Percentiles rank a stretch among this genome's conserved stretches.
These are phyloP conservation scores for Rhizopogon vinicolor DNA, from an alignment of 768 basidiomycete genomes.

Conservation along the genomic window DNA sequence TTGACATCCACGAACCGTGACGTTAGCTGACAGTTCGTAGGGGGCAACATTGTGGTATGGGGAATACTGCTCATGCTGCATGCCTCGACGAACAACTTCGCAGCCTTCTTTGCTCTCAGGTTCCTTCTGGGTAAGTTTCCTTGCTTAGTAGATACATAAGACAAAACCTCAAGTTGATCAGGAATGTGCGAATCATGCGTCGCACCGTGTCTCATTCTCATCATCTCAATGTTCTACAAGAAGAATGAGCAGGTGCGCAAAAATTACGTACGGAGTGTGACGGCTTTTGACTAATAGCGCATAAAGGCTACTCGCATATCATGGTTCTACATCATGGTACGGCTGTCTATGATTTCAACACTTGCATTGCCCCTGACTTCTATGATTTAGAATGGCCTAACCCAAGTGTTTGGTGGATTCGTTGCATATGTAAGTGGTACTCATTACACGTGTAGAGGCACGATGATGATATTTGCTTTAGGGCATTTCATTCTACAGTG, in stretches of 20 bases:
- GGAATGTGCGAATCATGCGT: constrained; percentile 70
- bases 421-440: constrained; percentile 47
- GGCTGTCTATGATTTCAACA: not conserved
- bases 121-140: constrained; percentile 47
- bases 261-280: not conserved
- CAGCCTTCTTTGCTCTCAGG: constrained; percentile 57
- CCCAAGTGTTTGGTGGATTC: constrained; percentile 57
- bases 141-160: not conserved
- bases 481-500: constrained; percentile 54
- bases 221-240: constrained; percentile 66
- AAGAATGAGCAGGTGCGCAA: constrained; percentile 53
- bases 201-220: constrained; percentile 55
- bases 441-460: not conserved
- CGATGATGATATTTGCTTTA: constrained; percentile 12
- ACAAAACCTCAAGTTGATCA: constrained; percentile 13
- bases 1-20: not conserved
- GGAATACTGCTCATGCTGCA: constrained; percentile 58
- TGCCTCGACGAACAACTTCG: constrained; percentile 50
- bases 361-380: not conserved
- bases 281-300: constrained; percentile 2
- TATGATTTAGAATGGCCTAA: constrained; percentile 47
- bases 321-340: constrained; percentile 66
- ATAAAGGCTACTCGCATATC: constrained; percentile 50
- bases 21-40: constrained; percentile 18
- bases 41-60: constrained; percentile 57